Percentiles rank a stretch among this genome's conserved stretches.
These are phyloP conservation scores for Yarrowia sp. DNA, from an alignment of 805 yeast species.

Conservation along the genomic window DNA sequence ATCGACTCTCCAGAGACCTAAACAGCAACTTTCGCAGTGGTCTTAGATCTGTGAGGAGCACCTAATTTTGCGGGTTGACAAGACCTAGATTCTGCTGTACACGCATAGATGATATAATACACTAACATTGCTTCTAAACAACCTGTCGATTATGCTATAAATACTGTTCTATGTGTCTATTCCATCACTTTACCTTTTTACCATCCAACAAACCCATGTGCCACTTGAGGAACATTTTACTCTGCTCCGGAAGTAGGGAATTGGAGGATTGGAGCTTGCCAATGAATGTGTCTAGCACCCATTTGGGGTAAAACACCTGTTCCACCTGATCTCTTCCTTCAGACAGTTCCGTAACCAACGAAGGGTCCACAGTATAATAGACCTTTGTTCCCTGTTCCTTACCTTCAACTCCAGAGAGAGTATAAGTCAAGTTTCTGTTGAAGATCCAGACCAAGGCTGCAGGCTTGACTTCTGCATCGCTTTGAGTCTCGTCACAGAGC, in stretches of 20 bases:
- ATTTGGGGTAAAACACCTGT: slow-evolving; percentile 37
- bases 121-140: background rate
- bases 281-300: slow-evolving; percentile 38
- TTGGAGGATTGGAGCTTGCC: slow-evolving; percentile 36
- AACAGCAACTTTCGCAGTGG: too few species aligned
- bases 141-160: too few species aligned
- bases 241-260: slow-evolving; percentile 39
- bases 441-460: slow-evolving; percentile 4
- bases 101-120: too few species aligned
- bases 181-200: background rate
- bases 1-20: background rate
- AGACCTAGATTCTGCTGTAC: too few species aligned
- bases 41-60: too few species aligned
- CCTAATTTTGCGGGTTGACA: too few species aligned
- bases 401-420: slow-evolving; percentile 43
- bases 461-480: background rate
- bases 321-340: slow-evolving; percentile 44
- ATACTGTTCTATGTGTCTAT: background rate
- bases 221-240: slow-evolving; percentile 35
- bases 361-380: slow-evolving; percentile 41
- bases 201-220: slow-evolving; percentile 34
- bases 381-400: slow-evolving; percentile 50
- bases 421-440: slow-evolving; percentile 11
- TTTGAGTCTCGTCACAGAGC: slow-evolving; percentile 7
- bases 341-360: slow-evolving; percentile 35